Conservation (phyloP, 805 yeast species). For the Teunomyces pallodes region DNA sequence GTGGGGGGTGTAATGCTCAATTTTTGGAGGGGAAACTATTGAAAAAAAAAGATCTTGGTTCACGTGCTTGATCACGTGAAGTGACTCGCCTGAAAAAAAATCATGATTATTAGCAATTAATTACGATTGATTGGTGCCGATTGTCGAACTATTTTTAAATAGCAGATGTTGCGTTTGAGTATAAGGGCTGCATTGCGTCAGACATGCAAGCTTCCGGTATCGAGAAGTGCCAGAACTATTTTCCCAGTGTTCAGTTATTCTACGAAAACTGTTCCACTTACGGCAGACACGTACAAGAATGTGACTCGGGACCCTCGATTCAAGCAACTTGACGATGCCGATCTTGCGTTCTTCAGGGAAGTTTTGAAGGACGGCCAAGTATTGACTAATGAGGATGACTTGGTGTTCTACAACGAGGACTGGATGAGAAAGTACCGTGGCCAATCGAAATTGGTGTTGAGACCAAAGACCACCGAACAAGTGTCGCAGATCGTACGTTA, state of each 20-base stretch:
- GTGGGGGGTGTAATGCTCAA: background rate
- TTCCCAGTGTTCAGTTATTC: constrained; percentile 14
- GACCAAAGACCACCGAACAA: constrained; percentile 79
- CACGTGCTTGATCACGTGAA: background rate
- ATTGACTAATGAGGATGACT: constrained; percentile 59
- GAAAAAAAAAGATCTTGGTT: background rate
- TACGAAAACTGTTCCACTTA: constrained; percentile 46
- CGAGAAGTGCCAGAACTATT: background rate
- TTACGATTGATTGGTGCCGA: background rate
- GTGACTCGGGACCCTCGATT: constrained; percentile 51
- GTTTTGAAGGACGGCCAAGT: constrained; percentile 51
- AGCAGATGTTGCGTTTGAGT: constrained; percentile 2
- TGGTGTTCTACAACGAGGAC: constrained; percentile 77
- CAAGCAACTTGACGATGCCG: constrained; percentile 52
- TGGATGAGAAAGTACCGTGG: constrained; percentile 94
- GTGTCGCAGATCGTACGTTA: constrained; percentile 73
- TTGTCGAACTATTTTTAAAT: background rate
- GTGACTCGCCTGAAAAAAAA: background rate
- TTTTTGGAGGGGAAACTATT: background rate
- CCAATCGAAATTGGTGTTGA: constrained; percentile 74
- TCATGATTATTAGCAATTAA: background rate
- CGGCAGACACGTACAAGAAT: constrained; percentile 67
- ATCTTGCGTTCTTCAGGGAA: constrained; percentile 58
- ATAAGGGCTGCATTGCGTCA: constrained; percentile 7
- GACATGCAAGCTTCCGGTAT: constrained; percentile 1